Conservation (phyloP, 2,329 filamentous ascomycete species). For the Phaeoacremonium minimum region DNA sequence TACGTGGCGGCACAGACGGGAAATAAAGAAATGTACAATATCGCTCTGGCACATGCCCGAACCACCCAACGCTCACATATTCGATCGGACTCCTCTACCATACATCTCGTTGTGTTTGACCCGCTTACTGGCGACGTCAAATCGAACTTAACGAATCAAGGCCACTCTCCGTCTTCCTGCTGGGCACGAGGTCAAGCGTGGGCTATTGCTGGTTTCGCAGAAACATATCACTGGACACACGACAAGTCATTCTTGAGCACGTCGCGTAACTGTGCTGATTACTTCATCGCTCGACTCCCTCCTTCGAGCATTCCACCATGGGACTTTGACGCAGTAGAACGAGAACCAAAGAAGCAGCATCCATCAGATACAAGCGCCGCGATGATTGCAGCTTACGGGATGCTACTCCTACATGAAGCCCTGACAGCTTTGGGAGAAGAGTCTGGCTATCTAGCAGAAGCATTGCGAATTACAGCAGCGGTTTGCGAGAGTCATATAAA, state of each 20-base stretch:
- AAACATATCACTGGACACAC: constrained; percentile 40
- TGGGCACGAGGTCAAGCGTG: constrained; percentile 46
- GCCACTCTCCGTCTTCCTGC: constrained; percentile 33
- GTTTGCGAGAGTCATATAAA: constrained; percentile 18
- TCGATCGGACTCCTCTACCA: constrained; percentile 28
- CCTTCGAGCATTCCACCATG: constrained; percentile 36
- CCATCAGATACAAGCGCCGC: constrained; percentile 32
- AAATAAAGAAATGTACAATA: constrained; percentile 21
- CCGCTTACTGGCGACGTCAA: constrained; percentile 30
- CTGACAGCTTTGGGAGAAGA: constrained; percentile 11
- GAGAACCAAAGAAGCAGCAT: constrained; percentile 11
- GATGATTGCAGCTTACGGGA: constrained; percentile 30
- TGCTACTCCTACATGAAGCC: constrained; percentile 27
- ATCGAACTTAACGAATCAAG: constrained; percentile 41
- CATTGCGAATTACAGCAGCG: constrained; percentile 17
- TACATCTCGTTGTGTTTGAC: constrained; percentile 42
- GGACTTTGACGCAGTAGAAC: constrained; percentile 37
- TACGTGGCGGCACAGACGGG: constrained; percentile 28
- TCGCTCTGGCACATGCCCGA: constrained; percentile 32
- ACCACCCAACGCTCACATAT: constrained; percentile 34
- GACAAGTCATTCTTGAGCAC: constrained; percentile 35
- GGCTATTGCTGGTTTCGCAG: constrained; percentile 41
- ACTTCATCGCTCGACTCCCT: constrained; percentile 34
- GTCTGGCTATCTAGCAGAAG: constrained; percentile 20
- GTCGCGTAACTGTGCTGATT: constrained; percentile 34